Conservation (phyloP, 805 yeast species). For the Blastobotrys terrestris region DNA sequence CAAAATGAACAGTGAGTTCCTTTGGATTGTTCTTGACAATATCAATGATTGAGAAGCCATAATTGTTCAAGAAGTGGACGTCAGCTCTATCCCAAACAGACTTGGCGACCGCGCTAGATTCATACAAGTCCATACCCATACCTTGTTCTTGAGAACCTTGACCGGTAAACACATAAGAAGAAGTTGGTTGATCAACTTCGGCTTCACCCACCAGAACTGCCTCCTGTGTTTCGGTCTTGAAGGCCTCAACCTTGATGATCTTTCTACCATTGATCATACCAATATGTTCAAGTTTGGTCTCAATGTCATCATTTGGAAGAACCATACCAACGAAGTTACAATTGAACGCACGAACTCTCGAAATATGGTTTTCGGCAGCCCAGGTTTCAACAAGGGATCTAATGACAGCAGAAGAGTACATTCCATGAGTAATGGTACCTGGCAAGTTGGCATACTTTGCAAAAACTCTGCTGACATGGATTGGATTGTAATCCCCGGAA, state of each 20-base stretch:
- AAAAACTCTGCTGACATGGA: constrained; percentile 93
- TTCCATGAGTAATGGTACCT: constrained; percentile 98
- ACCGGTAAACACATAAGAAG: constrained; percentile 97
- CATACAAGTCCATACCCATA: constrained; percentile 99
- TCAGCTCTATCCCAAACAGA: constrained; percentile 99
- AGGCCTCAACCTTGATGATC: constrained; percentile 86
- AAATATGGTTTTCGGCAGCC: constrained; percentile 96
- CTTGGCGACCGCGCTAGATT: constrained; percentile 83
- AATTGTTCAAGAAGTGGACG: constrained; percentile 80
- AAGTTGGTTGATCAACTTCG: constrained; percentile 96
- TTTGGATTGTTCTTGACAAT: constrained; percentile 95
- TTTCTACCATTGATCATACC: constrained; percentile 99
- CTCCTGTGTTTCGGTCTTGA: constrained; percentile 71
- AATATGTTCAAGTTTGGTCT: constrained; percentile 84
- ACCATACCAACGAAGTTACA: constrained; percentile 96
- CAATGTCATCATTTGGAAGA: constrained; percentile 85
- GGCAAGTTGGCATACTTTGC: constrained; percentile 90
- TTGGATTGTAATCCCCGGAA: constrained; percentile 97
- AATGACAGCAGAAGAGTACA: constrained; percentile 95
- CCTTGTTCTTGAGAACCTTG: constrained; percentile 99
- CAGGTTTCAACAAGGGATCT: constrained; percentile 94
- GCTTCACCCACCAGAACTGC: constrained; percentile 90
- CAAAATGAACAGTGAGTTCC: constrained; percentile 91
- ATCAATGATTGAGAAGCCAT: constrained; percentile 94
- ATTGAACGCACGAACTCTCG: constrained; percentile 90